A percentile compares a stretch with the other conserved stretches of the same genome.
phyloP scores from a whole-genome alignment of 2,329 filamentous ascomycete species.

The Rhynchosporium secalis region DNA sequence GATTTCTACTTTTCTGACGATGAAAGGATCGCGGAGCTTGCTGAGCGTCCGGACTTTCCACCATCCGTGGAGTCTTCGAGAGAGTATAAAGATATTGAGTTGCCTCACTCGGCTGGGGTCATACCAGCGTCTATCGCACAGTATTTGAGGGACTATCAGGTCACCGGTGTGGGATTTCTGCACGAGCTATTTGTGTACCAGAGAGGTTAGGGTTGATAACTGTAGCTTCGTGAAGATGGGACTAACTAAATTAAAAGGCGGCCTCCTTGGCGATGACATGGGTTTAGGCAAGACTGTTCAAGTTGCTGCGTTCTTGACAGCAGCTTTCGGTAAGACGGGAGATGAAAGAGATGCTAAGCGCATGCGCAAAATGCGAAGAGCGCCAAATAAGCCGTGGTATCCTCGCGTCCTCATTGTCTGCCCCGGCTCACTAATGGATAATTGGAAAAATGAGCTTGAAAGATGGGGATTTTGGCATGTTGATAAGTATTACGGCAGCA shows the following conservation, averaged over 20 bases:
- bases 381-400: constrained; percentile 66
- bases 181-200: constrained; percentile 90
- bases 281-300: constrained; percentile 96
- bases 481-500: constrained; percentile 73
- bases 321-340: constrained; percentile 90
- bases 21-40: constrained; percentile 58
- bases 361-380: constrained; percentile 80
- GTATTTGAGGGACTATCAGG: constrained; percentile 88
- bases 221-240: background rate
- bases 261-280: constrained; percentile 93
- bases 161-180: constrained; percentile 80
- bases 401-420: constrained; percentile 83
- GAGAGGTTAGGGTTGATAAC: constrained; percentile 52
- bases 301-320: constrained; percentile 87
- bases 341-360: constrained; percentile 83
- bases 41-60: constrained; percentile 70
- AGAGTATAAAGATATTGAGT: constrained; percentile 70
- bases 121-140: constrained; percentile 90
- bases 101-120: constrained; percentile 73
- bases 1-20: constrained; percentile 76
- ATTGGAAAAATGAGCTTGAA: constrained; percentile 84
- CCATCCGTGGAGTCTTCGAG: constrained; percentile 62
- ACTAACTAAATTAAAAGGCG: constrained; percentile 39
- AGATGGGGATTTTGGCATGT: constrained; percentile 97
- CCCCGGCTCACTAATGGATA: constrained; percentile 82